phyloP scores from a whole-genome alignment of 768 basidiomycete genomes.

The Kwoniella europaea region DNA sequence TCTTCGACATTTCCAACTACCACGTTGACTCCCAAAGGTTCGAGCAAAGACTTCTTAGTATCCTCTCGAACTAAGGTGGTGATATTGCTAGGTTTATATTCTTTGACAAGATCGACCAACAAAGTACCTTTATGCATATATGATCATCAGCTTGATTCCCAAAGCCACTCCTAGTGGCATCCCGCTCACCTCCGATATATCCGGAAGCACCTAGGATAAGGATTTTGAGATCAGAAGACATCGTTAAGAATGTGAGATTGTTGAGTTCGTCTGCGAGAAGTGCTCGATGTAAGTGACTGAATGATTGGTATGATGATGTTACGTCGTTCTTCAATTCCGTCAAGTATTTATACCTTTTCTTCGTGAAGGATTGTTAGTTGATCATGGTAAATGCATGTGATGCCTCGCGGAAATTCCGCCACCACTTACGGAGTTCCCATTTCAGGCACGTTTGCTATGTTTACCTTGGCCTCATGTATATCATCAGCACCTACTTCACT shows the following conservation, averaged over 20 bases:
- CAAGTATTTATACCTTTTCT: constrained; percentile 8
- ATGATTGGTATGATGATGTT: background rate
- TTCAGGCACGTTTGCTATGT: too few relatives aligned
- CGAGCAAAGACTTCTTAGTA: constrained; percentile 10
- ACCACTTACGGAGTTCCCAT: too few relatives aligned
- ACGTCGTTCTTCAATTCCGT: background rate
- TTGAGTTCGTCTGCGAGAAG: too few relatives aligned
- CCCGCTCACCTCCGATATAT: constrained; percentile 26
- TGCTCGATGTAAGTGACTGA: background rate
- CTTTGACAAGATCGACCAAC: constrained; percentile 20
- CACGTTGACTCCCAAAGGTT: constrained; percentile 19
- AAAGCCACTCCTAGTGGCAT: background rate
- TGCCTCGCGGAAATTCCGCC: constrained; percentile 3
- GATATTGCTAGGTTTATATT: constrained; percentile 14
- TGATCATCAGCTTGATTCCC: background rate
- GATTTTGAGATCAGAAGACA: constrained; percentile 19
- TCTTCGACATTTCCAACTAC: constrained; percentile 23
- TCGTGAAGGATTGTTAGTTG: background rate
- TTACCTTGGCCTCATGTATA: too few relatives aligned
- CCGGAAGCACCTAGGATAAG: constrained; percentile 29
- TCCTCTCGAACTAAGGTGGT: constrained; percentile 22
- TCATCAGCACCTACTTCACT: too few relatives aligned
- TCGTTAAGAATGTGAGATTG: background rate
- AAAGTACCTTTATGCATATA: constrained; percentile 18
- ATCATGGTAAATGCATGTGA: background rate